Conservation (phyloP, 192 early-diverging fungal genomes). For the Backusella sp. region DNA sequence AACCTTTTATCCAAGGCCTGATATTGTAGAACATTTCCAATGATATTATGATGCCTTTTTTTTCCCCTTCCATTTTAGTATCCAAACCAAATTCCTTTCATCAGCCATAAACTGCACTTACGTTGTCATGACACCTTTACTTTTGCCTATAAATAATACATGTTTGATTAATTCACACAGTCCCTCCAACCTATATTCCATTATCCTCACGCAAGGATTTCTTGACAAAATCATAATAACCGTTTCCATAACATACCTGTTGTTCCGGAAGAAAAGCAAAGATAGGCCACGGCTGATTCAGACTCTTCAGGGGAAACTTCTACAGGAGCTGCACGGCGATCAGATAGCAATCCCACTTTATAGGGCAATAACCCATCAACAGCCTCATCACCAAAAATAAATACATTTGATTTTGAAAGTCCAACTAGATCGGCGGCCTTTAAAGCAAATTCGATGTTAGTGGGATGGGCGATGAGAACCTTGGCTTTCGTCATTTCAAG, state of each 20-base stretch:
- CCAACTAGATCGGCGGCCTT: constrained; percentile 35
- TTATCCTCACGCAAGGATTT: background rate
- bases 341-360: background rate
- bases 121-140: constrained; percentile 33
- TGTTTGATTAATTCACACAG: background rate
- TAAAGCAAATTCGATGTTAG: constrained; percentile 36
- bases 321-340: constrained; percentile 12
- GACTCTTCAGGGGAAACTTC: constrained; percentile 21
- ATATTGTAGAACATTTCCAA: constrained; percentile 19
- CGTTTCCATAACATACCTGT: constrained; percentile 12
- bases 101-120: constrained; percentile 63
- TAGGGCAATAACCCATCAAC: constrained; percentile 16
- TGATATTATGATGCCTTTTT: constrained; percentile 28
- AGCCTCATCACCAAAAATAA: constrained; percentile 34
- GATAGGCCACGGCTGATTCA: constrained; percentile 19
- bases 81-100: constrained; percentile 49
- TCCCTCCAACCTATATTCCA: no score
- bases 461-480: constrained; percentile 53
- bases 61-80: constrained; percentile 45
- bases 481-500: constrained; percentile 65
- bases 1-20: constrained; percentile 45
- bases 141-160: background rate
- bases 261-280: constrained; percentile 34
- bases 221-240: background rate
- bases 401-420: constrained; percentile 34